Conservation (phyloP, 495 filamentous ascomycete species). For the Podospora conica region DNA sequence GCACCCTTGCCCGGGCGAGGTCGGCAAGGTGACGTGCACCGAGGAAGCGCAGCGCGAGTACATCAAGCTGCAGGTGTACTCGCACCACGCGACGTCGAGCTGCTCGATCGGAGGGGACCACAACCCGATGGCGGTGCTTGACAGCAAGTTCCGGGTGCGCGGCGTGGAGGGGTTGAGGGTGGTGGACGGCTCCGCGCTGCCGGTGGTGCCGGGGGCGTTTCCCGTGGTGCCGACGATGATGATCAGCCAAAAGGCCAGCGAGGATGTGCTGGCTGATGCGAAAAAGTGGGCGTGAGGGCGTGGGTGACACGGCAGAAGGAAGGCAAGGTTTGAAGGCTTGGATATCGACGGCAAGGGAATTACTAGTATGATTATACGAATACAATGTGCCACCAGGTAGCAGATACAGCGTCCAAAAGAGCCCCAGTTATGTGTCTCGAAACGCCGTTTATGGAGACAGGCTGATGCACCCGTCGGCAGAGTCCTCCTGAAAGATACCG, state of each 20-base stretch:
- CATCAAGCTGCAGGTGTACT: constrained; percentile 7
- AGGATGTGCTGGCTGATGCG: constrained; percentile 9
- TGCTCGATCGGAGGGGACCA: constrained; percentile 3
- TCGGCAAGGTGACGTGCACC: constrained; percentile 20
- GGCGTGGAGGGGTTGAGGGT: constrained; percentile 5
- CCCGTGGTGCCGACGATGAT: constrained; percentile 10
- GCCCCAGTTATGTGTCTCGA: no score
- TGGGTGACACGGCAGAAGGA: neutral
- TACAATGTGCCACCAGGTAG: neutral
- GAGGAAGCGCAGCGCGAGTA: constrained; percentile 18
- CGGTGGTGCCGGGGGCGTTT: constrained; percentile 5
- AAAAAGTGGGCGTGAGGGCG: neutral
- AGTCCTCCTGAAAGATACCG: constrained; percentile 45
- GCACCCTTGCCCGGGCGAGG: constrained; percentile 29
- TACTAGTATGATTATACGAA: neutral
- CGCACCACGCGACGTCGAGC: constrained; percentile 9
- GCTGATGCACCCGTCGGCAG: constrained; percentile 2
- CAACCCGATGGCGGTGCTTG: constrained; percentile 6
- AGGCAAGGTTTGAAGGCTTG: no score
- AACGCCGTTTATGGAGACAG: neutral
- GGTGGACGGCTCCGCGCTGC: constrained; percentile 4
- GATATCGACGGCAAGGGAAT: neutral
- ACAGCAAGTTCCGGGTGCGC: constrained; percentile 8
- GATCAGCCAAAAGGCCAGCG: constrained; percentile 4
- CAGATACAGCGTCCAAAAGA: neutral